These are phyloP conservation scores for Lactifluus subvellereus DNA, from an alignment of 768 basidiomycete genomes.

Conservation along the genomic window DNA sequence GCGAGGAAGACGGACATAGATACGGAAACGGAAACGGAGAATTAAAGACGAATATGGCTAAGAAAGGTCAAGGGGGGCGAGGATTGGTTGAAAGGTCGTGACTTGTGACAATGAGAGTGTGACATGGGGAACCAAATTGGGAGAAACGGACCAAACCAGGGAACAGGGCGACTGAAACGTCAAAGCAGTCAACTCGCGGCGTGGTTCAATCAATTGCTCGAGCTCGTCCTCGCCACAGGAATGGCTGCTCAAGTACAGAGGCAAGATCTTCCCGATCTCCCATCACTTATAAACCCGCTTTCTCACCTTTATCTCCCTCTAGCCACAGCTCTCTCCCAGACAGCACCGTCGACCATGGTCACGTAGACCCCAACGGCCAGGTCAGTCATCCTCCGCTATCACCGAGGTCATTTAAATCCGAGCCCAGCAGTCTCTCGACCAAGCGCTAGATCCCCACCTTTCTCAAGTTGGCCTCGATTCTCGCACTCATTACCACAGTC, in stretches of 20 bases:
- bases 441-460: conserved; percentile 26
- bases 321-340: conserved; percentile 24
- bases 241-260: conserved; percentile 26
- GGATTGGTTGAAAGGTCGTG: conserved; percentile 28
- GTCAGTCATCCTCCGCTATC: conserved; percentile 17
- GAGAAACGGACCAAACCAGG: conserved; percentile 20
- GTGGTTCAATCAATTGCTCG: conserved; percentile 22
- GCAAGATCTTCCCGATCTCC: conserved; percentile 25
- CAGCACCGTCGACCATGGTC: conserved; percentile 24
- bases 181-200: conserved; percentile 20
- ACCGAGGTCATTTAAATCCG: conserved; percentile 15
- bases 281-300: conserved; percentile 13
- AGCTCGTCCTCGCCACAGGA: conserved; percentile 19
- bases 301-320: conserved; percentile 22
- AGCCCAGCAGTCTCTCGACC: conserved; percentile 21
- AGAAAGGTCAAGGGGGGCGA: conserved; percentile 37
- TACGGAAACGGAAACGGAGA: conserved; percentile 39
- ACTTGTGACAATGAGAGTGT: conserved; percentile 3
- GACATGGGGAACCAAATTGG: conserved; percentile 10
- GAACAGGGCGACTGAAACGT: conserved; percentile 21
- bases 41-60: conserved; percentile 48
- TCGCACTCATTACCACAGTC: conserved; percentile 24
- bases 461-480: conserved; percentile 25
- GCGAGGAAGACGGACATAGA: no score
- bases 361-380: conserved; percentile 25